Evolutionary conservation across 371 early-diverging fungal species (phyloP), one percentile per base, ranked within the genome.

Genomic region (Mortierella sp.): DNA sequence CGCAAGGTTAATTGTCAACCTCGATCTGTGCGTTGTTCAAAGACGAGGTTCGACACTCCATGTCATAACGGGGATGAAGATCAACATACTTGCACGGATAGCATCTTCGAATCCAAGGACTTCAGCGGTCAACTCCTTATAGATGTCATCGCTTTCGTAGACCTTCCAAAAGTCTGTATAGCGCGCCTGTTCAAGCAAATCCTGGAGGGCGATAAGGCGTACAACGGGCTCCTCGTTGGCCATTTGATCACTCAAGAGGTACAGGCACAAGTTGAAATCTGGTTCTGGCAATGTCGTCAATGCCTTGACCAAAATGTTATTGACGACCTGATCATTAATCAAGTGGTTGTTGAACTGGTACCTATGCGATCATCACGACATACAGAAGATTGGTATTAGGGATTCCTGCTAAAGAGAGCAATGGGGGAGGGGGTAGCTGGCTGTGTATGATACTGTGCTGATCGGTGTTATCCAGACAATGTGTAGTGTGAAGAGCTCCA

Each of bases 261-360:
- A 93, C 62, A 95, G 80, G 83, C 92, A 94, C 62, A 95, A 86
- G 79, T 92, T 93, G 80, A 95, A 96, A 78, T 96, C 96, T 21
- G 93, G 89, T 68, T 89, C 93, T 49, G 94, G 94, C 50, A 94
- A 82, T 31, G 90, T 91, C 13, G 92, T 93, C 60, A 96, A 83
- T 18, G 95, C 89, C 76, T 94, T 93, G 61, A 85, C 87, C 62
- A 96, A 85, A 54, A 96, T 89, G 72, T 87, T 90, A 67, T 83
- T 81, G 64, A 95, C 85, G 46, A 90, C 86, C 50, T 85, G 80
- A 27, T 87, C 84, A 80, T 93, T 93, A 61, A 89, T 81, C 78
- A 89, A 83, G 51, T 86, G 71, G 23, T 92, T 91, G 80, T 95
- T 95, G 86, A 96, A 95, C 80, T 96, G 97, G 82, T 95, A 91